phyloP scores from a whole-genome alignment of 1,139 yeast genomes.

The Meyerozyma elateridarum region DNA sequence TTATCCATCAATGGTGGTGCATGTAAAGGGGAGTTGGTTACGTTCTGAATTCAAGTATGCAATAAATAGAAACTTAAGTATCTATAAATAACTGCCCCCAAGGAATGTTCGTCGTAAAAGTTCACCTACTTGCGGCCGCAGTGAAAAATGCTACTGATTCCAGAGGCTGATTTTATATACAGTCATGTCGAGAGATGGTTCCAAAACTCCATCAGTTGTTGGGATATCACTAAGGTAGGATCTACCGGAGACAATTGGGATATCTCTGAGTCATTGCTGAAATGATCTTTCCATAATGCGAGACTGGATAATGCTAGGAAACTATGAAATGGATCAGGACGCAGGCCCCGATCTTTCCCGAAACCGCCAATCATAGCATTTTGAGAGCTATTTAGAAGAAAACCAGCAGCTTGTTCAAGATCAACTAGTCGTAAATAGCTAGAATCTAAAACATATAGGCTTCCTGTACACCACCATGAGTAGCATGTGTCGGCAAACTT shows the following conservation, averaged over 20 bases:
- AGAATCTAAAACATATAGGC: conserved; percentile 41
- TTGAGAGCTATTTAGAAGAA: conserved; percentile 59
- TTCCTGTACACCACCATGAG: conserved; percentile 79
- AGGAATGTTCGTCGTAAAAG: too few species aligned
- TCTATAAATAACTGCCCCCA: too few species aligned
- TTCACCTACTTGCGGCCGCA: too few species aligned
- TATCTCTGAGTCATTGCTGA: background rate
- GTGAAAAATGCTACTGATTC: too few species aligned
- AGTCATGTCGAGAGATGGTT: background rate
- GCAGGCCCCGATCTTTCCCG: conserved; percentile 55
- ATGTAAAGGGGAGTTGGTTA: background rate
- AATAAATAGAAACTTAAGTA: too few species aligned
- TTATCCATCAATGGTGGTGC: conserved; percentile 9
- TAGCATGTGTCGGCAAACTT: conserved; percentile 90
- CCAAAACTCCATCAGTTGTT: conserved; percentile 8
- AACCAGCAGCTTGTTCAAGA: conserved; percentile 31
- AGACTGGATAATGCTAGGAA: conserved; percentile 58
- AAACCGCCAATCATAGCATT: conserved; percentile 74
- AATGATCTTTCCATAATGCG: conserved; percentile 31
- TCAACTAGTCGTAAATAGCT: conserved; percentile 31
- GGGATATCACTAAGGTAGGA: conserved; percentile 10
- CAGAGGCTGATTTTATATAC: too few species aligned
- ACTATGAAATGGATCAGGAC: conserved; percentile 71
- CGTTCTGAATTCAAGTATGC: too few species aligned
- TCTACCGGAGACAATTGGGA: conserved; percentile 8